Percentiles rank a stretch among this genome's conserved stretches.
Conservation (phyloP, 345 rosid species). For the Turnera subulata region DNA sequence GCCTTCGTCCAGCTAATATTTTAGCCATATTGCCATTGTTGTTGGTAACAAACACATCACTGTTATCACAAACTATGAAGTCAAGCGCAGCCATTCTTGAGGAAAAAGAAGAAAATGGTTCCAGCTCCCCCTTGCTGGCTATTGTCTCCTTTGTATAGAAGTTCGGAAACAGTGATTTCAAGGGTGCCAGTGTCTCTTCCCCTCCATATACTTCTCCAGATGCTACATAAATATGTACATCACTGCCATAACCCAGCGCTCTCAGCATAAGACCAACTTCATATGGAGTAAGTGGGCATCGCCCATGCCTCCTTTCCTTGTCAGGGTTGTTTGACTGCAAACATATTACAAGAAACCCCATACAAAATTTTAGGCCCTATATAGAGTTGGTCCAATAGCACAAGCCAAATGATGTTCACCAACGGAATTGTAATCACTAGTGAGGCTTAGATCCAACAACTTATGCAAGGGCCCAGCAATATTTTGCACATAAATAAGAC, state of each 20-base stretch:
- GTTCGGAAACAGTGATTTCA: conserved; percentile 85
- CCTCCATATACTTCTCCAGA: conserved; percentile 96
- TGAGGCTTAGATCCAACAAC: too few relatives aligned
- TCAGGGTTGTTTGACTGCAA: conserved; percentile 71
- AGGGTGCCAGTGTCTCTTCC: conserved; percentile 72
- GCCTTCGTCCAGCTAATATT: conserved; percentile 95
- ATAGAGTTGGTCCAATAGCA: too few relatives aligned
- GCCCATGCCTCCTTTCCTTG: conserved; percentile 93
- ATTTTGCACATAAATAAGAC: too few relatives aligned
- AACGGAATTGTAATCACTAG: too few relatives aligned
- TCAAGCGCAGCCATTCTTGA: conserved; percentile 99
- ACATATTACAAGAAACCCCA: conserved; percentile 7
- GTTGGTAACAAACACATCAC: conserved; percentile 93
- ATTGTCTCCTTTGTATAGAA: conserved; percentile 79
- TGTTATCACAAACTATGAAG: conserved; percentile 88
- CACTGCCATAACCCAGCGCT: conserved; percentile 89
- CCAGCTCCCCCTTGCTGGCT: conserved; percentile 70
- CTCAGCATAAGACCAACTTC: conserved; percentile 97
- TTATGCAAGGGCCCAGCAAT: too few relatives aligned
- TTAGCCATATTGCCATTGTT: conserved; percentile 98
- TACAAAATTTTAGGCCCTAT: too few relatives aligned
- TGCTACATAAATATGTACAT: conserved; percentile 91
- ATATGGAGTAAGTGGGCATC: conserved; percentile 93
- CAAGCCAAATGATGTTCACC: too few relatives aligned
- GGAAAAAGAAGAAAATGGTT: conserved; percentile 71